Percentiles rank a stretch among this genome's conserved stretches.
Evolutionary conservation across 2,329 filamentous ascomycete species (phyloP).

Genomic region (Fusarium euwallaceae): DNA sequence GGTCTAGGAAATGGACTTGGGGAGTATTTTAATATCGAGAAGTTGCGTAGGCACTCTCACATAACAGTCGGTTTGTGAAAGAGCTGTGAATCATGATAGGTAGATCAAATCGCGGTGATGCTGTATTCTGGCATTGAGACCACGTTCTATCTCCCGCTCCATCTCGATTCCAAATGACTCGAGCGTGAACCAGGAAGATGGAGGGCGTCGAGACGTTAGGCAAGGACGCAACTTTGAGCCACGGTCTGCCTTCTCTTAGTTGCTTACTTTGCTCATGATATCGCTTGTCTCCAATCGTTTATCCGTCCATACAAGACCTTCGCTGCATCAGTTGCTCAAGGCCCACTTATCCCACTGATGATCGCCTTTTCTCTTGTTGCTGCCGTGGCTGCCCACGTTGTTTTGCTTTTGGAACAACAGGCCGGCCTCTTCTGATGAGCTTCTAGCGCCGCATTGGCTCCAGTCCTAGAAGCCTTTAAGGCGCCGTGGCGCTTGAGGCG

Average conservation of each 20-base stretch:
- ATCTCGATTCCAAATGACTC: conserved; percentile 36
- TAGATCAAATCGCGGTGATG: neutral
- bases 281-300: conserved; percentile 1
- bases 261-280: conserved; percentile 4
- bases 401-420: conserved; percentile 22
- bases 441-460: conserved; percentile 33
- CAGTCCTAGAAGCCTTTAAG: neutral
- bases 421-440: conserved; percentile 16
- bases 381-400: conserved; percentile 20
- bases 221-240: conserved; percentile 17
- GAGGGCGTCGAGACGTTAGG: neutral
- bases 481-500: neutral
- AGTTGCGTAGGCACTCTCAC: neutral
- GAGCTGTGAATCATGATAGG: neutral
- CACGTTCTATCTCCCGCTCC: conserved; percentile 2
- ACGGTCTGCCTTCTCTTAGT: neutral
- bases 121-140: neutral
- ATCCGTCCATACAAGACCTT: conserved; percentile 3
- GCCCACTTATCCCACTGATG: conserved; percentile 12
- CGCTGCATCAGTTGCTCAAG: neutral
- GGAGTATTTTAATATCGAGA: neutral
- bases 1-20: neutral
- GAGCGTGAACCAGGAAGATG: conserved; percentile 8
- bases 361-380: conserved; percentile 21
- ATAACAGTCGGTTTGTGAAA: neutral